phyloP scores from a whole-genome alignment of 2,329 filamentous ascomycete species.

The Stachybotrys chlorohalonatus region DNA sequence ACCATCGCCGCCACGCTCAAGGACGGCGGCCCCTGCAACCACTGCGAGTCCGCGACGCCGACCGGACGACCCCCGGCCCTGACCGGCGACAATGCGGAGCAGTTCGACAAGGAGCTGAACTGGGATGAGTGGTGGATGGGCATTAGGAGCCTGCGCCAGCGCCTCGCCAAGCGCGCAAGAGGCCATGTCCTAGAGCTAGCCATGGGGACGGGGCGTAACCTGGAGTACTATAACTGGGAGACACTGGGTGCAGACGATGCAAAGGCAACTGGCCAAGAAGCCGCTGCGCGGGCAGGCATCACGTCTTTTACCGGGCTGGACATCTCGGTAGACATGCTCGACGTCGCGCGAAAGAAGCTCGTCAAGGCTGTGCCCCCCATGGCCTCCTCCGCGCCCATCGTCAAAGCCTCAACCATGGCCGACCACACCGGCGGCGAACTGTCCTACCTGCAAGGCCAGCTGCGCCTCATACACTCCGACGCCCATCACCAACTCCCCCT shows the following conservation, averaged over 20 bases:
- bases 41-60: conserved; percentile 26
- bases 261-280: conserved; percentile 3
- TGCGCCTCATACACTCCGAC: conserved; percentile 41
- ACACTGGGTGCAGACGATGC: conserved; percentile 19
- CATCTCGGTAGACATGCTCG: conserved; percentile 51
- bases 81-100: conserved; percentile 35
- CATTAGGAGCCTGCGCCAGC: conserved; percentile 39
- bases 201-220: conserved; percentile 53
- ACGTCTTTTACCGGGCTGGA: conserved; percentile 54
- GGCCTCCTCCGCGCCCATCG: conserved; percentile 18
- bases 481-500: conserved; percentile 33
- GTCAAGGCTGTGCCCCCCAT: conserved; percentile 31
- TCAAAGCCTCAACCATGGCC: conserved; percentile 21
- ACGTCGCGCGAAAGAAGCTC: conserved; percentile 45
- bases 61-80: conserved; percentile 41
- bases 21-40: conserved; percentile 8
- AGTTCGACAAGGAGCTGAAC: conserved; percentile 51
- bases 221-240: conserved; percentile 50
- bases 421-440: conserved; percentile 25
- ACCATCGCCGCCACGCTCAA: conserved; percentile 26
- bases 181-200: conserved; percentile 56
- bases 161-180: conserved; percentile 35
- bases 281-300: conserved; percentile 20
- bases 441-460: conserved; percentile 28
- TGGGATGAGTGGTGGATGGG: conserved; percentile 49